Evolutionary conservation across 495 filamentous ascomycete species (phyloP).

Genomic region (Daldinia decipiens): DNA sequence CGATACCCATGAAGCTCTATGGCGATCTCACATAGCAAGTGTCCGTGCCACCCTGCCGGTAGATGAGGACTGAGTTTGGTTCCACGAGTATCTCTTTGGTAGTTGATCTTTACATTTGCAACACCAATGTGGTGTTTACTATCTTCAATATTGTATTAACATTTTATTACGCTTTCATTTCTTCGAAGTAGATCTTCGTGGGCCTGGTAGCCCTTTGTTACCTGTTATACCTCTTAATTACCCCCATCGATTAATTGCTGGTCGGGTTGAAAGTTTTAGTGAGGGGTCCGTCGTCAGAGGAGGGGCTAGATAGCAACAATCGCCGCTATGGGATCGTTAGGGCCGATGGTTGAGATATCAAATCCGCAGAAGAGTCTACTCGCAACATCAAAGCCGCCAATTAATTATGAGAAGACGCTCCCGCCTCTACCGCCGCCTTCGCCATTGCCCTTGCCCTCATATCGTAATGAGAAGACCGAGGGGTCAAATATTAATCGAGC

Average conservation of each 20-base stretch:
- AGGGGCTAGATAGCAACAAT: not conserved
- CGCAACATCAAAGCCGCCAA: constrained; percentile 23
- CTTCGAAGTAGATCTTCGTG: constrained; percentile 49
- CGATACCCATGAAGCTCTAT: constrained; percentile 33
- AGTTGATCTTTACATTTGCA: constrained; percentile 14
- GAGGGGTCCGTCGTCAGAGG: not conserved
- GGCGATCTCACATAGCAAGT: constrained; percentile 33
- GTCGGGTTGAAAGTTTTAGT: not conserved
- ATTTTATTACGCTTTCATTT: constrained; percentile 37
- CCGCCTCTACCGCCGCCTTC: constrained; percentile 42
- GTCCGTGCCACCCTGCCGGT: constrained; percentile 31
- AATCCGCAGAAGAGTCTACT: constrained; percentile 37
- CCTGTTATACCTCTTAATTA: constrained; percentile 17
- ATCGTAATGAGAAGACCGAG: not conserved
- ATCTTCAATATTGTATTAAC: constrained; percentile 18
- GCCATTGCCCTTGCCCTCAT: constrained; percentile 27
- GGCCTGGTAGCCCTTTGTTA: constrained; percentile 45
- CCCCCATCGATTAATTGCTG: constrained; percentile 18
- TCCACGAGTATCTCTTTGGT: constrained; percentile 8
- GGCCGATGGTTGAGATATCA: constrained; percentile 36
- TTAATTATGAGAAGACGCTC: constrained; percentile 42
- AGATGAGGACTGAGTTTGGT: not conserved
- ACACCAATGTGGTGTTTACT: not conserved
- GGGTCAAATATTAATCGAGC: constrained; percentile 4
- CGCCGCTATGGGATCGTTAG: constrained; percentile 27